Evolutionary conservation across 75 land plant genomes (phyloP).

Genomic region (Pinus tabuliformis): DNA sequence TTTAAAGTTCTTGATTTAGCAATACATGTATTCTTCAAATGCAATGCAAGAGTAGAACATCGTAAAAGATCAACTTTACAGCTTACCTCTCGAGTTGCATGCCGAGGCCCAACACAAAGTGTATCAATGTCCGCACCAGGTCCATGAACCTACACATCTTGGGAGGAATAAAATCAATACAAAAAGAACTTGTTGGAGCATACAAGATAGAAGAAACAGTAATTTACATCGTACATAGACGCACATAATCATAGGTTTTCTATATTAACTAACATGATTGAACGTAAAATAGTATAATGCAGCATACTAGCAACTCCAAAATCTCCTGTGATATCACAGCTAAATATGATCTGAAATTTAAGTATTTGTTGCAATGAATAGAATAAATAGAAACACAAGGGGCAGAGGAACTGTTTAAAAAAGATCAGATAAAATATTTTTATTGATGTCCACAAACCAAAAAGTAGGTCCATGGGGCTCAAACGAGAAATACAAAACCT

Average conservation of each 20-base stretch:
- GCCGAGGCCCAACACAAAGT: conserved; percentile 91
- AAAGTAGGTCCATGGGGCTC: no score
- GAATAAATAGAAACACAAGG: no score
- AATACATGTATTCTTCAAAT: background rate
- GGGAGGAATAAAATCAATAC: background rate
- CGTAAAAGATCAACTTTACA: background rate
- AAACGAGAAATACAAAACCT: no score
- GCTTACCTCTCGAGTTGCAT: conserved; percentile 86
- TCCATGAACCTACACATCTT: conserved; percentile 74
- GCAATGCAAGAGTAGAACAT: background rate
- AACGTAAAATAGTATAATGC: background rate
- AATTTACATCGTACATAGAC: background rate
- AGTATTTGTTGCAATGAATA: no score
- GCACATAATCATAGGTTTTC: background rate
- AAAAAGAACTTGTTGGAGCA: background rate
- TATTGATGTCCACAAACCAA: no score
- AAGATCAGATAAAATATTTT: no score
- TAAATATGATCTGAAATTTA: background rate
- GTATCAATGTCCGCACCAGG: conserved; percentile 98
- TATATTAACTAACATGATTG: no score
- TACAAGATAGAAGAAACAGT: background rate
- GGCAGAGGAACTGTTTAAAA: no score
- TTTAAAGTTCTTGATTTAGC: background rate
- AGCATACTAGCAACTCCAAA: no score
- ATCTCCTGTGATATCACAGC: background rate